Evolutionary conservation across 2,329 filamentous ascomycete genomes (phyloP), one percentile per base, ranked within the genome.

Genomic region (Chrysoporthe puriensis): DNA sequence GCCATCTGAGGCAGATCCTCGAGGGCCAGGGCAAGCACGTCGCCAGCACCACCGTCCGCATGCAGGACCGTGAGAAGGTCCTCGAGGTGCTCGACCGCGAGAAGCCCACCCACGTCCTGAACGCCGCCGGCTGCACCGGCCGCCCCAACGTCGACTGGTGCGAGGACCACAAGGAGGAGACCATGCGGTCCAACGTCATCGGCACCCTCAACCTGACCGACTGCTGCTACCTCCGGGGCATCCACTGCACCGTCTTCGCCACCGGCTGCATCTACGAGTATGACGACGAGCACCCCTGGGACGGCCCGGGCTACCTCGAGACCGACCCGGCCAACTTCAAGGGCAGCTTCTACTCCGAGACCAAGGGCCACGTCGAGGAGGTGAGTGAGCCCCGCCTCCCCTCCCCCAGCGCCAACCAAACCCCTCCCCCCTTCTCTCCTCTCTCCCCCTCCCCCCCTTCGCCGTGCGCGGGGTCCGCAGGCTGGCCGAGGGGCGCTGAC

Each of bases 81-180:
- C 76, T 85, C 64, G 79, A 81, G 58, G 84, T 87, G 75, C 81
- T 91, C 36, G 82, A 87, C 61, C 80, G 79, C 62, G 78, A 88
- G 76, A 85, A 86, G 77, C 89, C 89, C 32, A 90, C 88, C 3
- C 88, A 90, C 74, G 88, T 91, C 66, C 79, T 91, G 62, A 90
- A 90, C 77, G 86, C 85, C 69, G 89, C 89, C 60, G 89, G 88
- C 69, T 87, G 84, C 74, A 91, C 88, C 3, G 89, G 89, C 62
- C 83, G 87, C 34, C 88, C 88, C 70, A 91, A 91, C 71, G 88
- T 90, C 75, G 89, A 91, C 78, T 90, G 88, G 88, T 91, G 89
- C 73, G 89, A 91, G 79, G 86, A 89, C 74, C 85, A 91, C 80
- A 89, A 86, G 78, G 85, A 89, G 77, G 85, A 86, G 66, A 91